phyloP scores from a whole-genome alignment of 768 basidiomycete genomes.

The Tricholoma sp. region DNA sequence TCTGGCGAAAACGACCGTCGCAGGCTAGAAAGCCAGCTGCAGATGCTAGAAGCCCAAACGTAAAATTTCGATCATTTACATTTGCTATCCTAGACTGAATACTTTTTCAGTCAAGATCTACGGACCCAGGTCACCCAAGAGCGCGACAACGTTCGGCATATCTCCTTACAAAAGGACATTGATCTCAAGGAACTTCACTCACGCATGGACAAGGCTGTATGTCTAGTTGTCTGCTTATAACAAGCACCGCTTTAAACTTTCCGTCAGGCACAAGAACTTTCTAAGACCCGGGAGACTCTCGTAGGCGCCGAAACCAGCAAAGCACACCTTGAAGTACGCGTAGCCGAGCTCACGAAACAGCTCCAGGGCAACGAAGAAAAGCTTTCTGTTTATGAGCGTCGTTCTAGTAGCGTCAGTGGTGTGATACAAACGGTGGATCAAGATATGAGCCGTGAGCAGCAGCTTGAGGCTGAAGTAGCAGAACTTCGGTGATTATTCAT shows the following conservation, averaged over 20 bases:
- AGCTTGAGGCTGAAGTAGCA: constrained; percentile 79
- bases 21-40: constrained; percentile 74
- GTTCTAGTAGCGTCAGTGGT: constrained; percentile 33
- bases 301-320: constrained; percentile 74
- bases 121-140: constrained; percentile 67
- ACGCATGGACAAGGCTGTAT: constrained; percentile 66
- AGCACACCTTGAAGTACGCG: constrained; percentile 70
- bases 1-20: constrained; percentile 79
- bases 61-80: constrained; percentile 29
- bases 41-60: constrained; percentile 76
- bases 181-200: constrained; percentile 72
- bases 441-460: constrained; percentile 63
- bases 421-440: constrained; percentile 32
- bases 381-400: constrained; percentile 79
- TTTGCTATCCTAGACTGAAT: background rate
- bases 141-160: constrained; percentile 66
- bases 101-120: constrained; percentile 59
- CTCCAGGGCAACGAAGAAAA: constrained; percentile 80
- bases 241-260: constrained; percentile 9
- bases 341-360: constrained; percentile 55
- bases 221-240: constrained; percentile 16
- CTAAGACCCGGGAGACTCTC: constrained; percentile 65
- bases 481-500: constrained; percentile 60
- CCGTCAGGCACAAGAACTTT: constrained; percentile 55
- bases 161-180: constrained; percentile 76